A percentile compares a stretch with the other conserved stretches of the same genome.
These are phyloP conservation scores for Penicillium brevicompactum DNA, from an alignment of 2,329 filamentous ascomycete species.

Conservation along the genomic window DNA sequence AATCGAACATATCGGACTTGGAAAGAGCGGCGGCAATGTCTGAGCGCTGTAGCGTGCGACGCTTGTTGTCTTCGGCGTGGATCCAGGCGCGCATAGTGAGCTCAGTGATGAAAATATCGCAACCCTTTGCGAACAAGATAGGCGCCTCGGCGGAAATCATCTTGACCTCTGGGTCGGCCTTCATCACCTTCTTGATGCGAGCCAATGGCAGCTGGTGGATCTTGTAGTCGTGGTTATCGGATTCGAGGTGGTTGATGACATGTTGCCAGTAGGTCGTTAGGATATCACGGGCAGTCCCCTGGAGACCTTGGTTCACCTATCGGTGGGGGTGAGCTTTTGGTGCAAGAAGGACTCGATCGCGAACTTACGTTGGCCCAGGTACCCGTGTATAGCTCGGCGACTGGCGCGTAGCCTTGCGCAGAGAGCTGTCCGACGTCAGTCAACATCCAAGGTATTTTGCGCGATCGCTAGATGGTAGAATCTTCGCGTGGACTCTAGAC, in stretches of 20 bases:
- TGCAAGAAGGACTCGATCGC: background rate
- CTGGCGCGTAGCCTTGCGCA: conserved; percentile 83
- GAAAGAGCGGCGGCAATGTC: conserved; percentile 94
- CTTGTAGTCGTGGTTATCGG: conserved; percentile 96
- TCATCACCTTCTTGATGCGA: conserved; percentile 99
- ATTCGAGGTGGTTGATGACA: conserved; percentile 92
- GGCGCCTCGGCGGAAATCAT: conserved; percentile 99
- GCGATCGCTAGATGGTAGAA: background rate
- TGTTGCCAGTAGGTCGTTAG: conserved; percentile 99
- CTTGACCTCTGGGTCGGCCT: conserved; percentile 97
- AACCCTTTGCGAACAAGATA: conserved; percentile 96
- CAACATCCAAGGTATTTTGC: background rate
- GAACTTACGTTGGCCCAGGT: conserved; percentile 86
- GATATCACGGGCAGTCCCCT: conserved; percentile 92
- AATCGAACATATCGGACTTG: conserved; percentile 99
- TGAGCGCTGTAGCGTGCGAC: conserved; percentile 88
- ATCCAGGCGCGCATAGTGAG: conserved; percentile 99
- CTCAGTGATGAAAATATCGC: conserved; percentile 98
- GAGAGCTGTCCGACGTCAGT: conserved; percentile 65
- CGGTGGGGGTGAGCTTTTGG: conserved; percentile 24
- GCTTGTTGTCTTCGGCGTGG: conserved; percentile 98
- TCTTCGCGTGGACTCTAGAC: conserved; percentile 30
- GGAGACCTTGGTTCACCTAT: conserved; percentile 92
- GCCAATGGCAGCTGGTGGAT: conserved; percentile 93
- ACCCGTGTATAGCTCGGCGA: conserved; percentile 85